phyloP scores from a whole-genome alignment of 73 alveolate genomes.

The Symbiodinium pilosum region DNA sequence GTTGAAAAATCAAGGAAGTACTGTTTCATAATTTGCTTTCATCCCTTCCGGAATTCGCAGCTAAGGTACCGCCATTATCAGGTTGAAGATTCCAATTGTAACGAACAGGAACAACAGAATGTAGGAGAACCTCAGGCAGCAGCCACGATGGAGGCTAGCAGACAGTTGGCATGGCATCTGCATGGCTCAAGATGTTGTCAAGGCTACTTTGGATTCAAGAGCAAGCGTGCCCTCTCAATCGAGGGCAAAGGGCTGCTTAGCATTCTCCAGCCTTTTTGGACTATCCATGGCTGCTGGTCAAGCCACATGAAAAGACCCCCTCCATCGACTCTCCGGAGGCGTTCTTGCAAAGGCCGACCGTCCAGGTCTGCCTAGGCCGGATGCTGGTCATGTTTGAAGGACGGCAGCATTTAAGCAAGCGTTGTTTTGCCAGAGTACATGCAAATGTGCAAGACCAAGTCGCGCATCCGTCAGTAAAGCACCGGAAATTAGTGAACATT shows the following conservation, averaged over 20 bases:
- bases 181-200: not conserved
- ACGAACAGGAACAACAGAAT: not conserved
- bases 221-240: no score
- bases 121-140: not conserved
- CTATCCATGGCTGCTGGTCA: no score
- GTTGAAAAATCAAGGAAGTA: no score
- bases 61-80: not conserved
- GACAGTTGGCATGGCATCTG: not conserved
- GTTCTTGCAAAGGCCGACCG: not conserved
- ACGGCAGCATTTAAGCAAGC: not conserved
- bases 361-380: not conserved
- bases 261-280: no score
- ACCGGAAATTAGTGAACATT: slow-evolving; percentile 60
- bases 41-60: no score
- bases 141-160: no score
- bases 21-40: no score
- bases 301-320: not conserved
- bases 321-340: not conserved
- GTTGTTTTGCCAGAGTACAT: not conserved
- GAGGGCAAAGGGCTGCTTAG: no score
- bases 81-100: slow-evolving; percentile 1
- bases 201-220: not conserved
- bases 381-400: not conserved
- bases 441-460: not conserved
- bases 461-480: slow-evolving; percentile 80